Conservation (phyloP, 768 basidiomycete genomes). For the Exidia glandulosa region DNA sequence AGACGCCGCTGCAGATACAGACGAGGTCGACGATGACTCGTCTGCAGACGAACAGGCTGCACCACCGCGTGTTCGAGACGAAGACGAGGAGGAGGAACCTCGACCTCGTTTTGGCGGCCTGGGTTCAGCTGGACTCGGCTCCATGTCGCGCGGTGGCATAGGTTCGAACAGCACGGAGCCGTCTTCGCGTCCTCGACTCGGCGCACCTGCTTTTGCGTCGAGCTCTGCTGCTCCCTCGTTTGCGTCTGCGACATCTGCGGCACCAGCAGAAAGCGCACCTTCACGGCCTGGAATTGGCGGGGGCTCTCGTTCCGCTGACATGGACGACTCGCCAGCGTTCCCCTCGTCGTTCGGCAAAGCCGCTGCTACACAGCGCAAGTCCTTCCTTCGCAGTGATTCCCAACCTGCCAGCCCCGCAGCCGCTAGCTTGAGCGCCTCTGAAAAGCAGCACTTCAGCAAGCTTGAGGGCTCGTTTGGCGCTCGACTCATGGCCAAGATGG, state of each 20-base stretch:
- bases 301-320: slow-evolving; percentile 2
- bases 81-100: slow-evolving; percentile 32
- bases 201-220: background rate
- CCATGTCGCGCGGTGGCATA: slow-evolving; percentile 9
- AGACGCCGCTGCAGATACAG: slow-evolving; percentile 26
- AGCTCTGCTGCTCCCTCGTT: background rate
- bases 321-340: slow-evolving; percentile 4
- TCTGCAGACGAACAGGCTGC: slow-evolving; percentile 42
- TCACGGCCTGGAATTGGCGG: slow-evolving; percentile 15
- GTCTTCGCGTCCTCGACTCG: background rate
- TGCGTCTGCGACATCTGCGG: no score
- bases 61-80: slow-evolving; percentile 44
- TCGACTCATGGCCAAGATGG: slow-evolving; percentile 88
- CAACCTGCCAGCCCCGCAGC: slow-evolving; percentile 26
- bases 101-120: slow-evolving; percentile 37
- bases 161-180: slow-evolving; percentile 5
- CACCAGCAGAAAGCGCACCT: slow-evolving; percentile 10
- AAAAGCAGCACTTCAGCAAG: slow-evolving; percentile 74
- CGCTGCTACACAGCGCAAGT: slow-evolving; percentile 17
- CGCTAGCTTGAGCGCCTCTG: slow-evolving; percentile 48
- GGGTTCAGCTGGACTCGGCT: slow-evolving; percentile 16
- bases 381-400: slow-evolving; percentile 40
- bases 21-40: slow-evolving; percentile 29
- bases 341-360: slow-evolving; percentile 27
- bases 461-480: slow-evolving; percentile 73